Evolutionary conservation across 352 stramenopile species (phyloP).

Genomic region (Thraustochytrium sp.): DNA sequence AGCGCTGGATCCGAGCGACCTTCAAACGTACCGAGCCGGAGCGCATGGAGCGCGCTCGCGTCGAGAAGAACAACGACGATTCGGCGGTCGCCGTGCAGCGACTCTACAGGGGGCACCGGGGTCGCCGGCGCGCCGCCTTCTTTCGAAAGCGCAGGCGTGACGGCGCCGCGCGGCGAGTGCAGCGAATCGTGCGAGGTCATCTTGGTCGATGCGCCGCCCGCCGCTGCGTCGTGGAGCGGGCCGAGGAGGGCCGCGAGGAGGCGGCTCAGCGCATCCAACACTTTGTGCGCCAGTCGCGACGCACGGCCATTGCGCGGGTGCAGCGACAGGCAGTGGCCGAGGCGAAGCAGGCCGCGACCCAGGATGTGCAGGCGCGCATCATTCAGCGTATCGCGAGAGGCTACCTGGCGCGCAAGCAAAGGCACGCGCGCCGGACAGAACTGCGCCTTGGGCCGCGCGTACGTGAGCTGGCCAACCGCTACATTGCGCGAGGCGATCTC

Average conservation of each 20-base stretch:
- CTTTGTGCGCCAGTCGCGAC: not conserved
- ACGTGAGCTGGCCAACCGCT: constrained; percentile 9
- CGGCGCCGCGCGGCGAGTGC: not conserved
- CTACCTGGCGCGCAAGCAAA: not conserved
- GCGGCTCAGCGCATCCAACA: not conserved
- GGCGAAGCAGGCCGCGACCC: not conserved
- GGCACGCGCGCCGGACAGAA: not conserved
- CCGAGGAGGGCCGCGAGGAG: not conserved
- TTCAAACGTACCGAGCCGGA: not conserved
- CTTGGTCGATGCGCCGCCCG: not conserved
- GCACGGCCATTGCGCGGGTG: not conserved
- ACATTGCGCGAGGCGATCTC: constrained; percentile 11
- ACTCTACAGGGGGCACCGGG: not conserved
- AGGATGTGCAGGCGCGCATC: not conserved
- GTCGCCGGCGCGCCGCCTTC: not conserved
- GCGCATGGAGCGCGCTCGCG: not conserved
- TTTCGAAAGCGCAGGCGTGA: not conserved
- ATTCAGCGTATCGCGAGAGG: not conserved
- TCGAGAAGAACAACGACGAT: not conserved
- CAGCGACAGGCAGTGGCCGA: not conserved
- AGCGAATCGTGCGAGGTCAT: not conserved
- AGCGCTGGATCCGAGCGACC: not conserved
- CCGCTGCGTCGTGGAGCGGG: not conserved
- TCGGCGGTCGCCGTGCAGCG: not conserved
- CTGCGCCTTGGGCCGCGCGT: constrained; percentile 19